phyloP scores from a whole-genome alignment of 2,329 filamentous ascomycete species.

The Paraphoma sp. region DNA sequence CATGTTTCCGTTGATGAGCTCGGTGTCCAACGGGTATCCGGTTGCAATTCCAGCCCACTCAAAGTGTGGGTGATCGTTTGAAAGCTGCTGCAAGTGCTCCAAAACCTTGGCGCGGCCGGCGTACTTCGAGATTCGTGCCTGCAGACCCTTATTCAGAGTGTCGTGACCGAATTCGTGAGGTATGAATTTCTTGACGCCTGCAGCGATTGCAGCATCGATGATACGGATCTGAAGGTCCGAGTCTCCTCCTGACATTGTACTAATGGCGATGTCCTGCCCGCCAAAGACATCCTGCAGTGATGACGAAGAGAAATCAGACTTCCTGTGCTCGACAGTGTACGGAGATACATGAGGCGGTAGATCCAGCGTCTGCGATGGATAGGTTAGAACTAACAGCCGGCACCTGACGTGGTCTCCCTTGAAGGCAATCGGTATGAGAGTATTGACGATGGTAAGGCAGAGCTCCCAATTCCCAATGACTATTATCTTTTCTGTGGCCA shows the following conservation, averaged over 20 bases:
- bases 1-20: conserved; percentile 41
- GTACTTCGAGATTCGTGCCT: conserved; percentile 36
- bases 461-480: conserved; percentile 38
- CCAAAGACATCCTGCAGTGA: conserved; percentile 42
- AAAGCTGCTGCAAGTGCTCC: conserved; percentile 31
- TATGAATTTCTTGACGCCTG: conserved; percentile 50
- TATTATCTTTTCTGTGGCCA: conserved; percentile 26
- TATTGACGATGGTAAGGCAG: conserved; percentile 30
- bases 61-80: conserved; percentile 17
- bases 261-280: conserved; percentile 49
- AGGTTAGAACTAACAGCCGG: conserved; percentile 34
- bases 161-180: conserved; percentile 52
- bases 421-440: conserved; percentile 16
- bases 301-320: conserved; percentile 37
- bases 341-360: conserved; percentile 21
- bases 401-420: conserved; percentile 4
- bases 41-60: conserved; percentile 46
- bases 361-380: conserved; percentile 26
- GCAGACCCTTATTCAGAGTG: conserved; percentile 38
- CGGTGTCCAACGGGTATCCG: conserved; percentile 41
- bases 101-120: conserved; percentile 38
- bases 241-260: conserved; percentile 35
- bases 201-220: conserved; percentile 49
- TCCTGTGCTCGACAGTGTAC: conserved; percentile 22
- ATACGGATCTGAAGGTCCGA: conserved; percentile 36